Conservation (phyloP, 2,329 filamentous ascomycete genomes). For the Lachnellula suecica region DNA sequence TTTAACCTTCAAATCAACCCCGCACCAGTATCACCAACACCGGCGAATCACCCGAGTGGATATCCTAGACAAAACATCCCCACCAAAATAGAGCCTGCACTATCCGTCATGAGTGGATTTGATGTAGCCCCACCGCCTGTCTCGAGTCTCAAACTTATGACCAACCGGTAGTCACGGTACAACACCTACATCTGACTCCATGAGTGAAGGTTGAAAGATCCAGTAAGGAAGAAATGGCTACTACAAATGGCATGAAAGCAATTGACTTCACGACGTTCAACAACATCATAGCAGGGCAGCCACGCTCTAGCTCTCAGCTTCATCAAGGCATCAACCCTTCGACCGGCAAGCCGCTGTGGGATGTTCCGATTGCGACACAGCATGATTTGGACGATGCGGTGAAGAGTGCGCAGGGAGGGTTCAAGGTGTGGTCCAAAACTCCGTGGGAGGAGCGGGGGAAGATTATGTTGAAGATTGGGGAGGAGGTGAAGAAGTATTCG, state of each 20-base stretch:
- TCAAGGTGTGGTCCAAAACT: constrained; percentile 46
- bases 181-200: too few species aligned
- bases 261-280: constrained; percentile 13
- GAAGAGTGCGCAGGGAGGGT: constrained; percentile 38
- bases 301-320: constrained; percentile 5
- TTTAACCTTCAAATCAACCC: too few species aligned
- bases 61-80: too few species aligned
- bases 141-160: too few species aligned
- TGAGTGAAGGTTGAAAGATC: too few species aligned
- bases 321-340: constrained; percentile 25
- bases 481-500: constrained; percentile 9
- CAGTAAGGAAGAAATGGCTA: too few species aligned
- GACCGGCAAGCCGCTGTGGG: constrained; percentile 14
- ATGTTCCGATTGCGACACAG: constrained; percentile 36
- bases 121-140: too few species aligned
- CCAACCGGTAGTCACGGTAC: too few species aligned
- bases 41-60: too few species aligned
- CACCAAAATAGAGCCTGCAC: too few species aligned
- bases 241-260: neutral
- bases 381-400: constrained; percentile 35
- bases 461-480: constrained; percentile 28
- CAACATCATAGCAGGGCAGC: constrained; percentile 15
- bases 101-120: too few species aligned
- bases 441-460: constrained; percentile 43
- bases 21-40: too few species aligned